phyloP scores from a whole-genome alignment of 2,329 filamentous ascomycete species.

The Plenodomus lindquistii region DNA sequence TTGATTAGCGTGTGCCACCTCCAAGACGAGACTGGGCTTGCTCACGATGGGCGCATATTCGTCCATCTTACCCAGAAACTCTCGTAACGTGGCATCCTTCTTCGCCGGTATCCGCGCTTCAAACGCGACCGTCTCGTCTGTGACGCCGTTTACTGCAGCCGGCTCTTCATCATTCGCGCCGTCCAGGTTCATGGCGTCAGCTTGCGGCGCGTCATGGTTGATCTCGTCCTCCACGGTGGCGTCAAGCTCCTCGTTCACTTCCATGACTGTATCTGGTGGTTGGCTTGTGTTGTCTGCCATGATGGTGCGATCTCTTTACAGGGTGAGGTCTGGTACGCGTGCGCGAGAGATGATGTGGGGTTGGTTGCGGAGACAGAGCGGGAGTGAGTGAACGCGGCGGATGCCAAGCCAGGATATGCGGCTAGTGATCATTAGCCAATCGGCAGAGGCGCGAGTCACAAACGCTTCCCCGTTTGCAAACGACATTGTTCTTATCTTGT shows the following conservation, averaged over 20 bases:
- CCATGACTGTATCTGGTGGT: slow-evolving; percentile 32
- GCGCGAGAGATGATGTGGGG: slow-evolving; percentile 10
- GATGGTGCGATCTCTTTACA: slow-evolving; percentile 3
- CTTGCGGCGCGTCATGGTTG: slow-evolving; percentile 38
- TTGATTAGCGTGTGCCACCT: slow-evolving; percentile 15
- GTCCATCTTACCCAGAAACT: slow-evolving; percentile 96
- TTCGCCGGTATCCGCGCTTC: slow-evolving; percentile 73
- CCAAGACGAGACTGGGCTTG: slow-evolving; percentile 17
- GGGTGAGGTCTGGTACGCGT: slow-evolving; percentile 5
- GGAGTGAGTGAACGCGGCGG: slow-evolving; percentile 12
- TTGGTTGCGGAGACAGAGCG: slow-evolving; percentile 19
- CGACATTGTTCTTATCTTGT: too few species aligned
- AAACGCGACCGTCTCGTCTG: slow-evolving; percentile 52
- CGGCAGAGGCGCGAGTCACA: too few species aligned
- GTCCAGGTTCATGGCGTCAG: slow-evolving; percentile 48
- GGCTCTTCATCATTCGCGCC: slow-evolving; percentile 44
- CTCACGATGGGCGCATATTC: slow-evolving; percentile 95
- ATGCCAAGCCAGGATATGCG: slow-evolving; percentile 8
- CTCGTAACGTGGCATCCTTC: slow-evolving; percentile 89
- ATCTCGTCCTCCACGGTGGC: slow-evolving; percentile 49
- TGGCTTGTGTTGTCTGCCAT: slow-evolving; percentile 40
- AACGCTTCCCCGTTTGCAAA: too few species aligned
- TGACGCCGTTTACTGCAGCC: slow-evolving; percentile 39
- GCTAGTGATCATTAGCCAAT: not conserved
- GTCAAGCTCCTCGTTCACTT: slow-evolving; percentile 46